phyloP scores from a whole-genome alignment of 2,329 filamentous ascomycete genomes.

The Dendrostoma leiphaemia region DNA sequence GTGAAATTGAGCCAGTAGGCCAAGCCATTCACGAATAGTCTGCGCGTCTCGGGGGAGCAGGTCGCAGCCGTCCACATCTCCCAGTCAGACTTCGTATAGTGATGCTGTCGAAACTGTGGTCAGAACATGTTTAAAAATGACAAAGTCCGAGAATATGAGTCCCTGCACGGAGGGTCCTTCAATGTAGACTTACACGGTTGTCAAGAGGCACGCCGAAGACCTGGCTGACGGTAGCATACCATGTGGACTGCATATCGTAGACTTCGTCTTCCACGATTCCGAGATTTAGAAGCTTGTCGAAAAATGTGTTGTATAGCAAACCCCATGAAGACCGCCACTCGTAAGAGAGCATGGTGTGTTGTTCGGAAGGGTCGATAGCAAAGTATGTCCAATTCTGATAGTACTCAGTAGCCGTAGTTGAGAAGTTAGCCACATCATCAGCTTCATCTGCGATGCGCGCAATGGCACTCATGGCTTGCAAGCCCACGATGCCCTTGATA shows the following conservation, averaged over 20 bases:
- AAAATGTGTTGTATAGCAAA: slow-evolving; percentile 72
- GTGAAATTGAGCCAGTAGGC: slow-evolving; percentile 71
- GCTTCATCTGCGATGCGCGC: slow-evolving; percentile 55
- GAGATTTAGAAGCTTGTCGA: slow-evolving; percentile 48
- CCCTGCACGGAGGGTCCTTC: not conserved
- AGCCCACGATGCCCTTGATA: slow-evolving; percentile 75
- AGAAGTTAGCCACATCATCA: slow-evolving; percentile 57
- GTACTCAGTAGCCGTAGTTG: slow-evolving; percentile 51
- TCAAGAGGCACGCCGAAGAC: slow-evolving; percentile 71
- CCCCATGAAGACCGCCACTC: slow-evolving; percentile 78
- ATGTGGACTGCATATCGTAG: slow-evolving; percentile 31
- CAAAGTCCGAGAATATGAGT: too few species aligned
- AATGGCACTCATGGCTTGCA: slow-evolving; percentile 68
- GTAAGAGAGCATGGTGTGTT: slow-evolving; percentile 72
- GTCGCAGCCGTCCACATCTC: slow-evolving; percentile 71
- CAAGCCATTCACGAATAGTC: slow-evolving; percentile 60
- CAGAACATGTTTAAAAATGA: not conserved
- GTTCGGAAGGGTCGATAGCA: slow-evolving; percentile 64
- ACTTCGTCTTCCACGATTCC: slow-evolving; percentile 26
- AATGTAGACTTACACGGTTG: slow-evolving; percentile 37
- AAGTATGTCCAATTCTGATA: slow-evolving; percentile 68
- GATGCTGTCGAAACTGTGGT: slow-evolving; percentile 35
- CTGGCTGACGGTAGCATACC: slow-evolving; percentile 54
- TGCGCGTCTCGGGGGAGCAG: slow-evolving; percentile 51
- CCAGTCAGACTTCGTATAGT: slow-evolving; percentile 75